Evolutionary conservation across 148 eudicot genomes (phyloP).

Genomic region (Vaccinium darrowii): DNA sequence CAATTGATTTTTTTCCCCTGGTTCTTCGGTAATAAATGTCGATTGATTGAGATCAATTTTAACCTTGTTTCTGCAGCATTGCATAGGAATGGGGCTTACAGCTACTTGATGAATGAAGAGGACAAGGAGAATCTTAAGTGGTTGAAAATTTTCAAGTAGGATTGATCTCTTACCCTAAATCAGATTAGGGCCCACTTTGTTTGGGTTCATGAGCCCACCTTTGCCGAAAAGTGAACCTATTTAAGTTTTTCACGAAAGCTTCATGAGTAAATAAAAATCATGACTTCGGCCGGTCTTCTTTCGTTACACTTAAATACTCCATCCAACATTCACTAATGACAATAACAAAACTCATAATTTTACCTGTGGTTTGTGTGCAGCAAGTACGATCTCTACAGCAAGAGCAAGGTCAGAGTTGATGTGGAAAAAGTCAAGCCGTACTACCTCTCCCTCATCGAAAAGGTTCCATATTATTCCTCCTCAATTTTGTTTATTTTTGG

Average conservation of each 20-base stretch:
- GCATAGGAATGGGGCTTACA: not conserved
- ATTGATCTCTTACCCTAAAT: not conserved
- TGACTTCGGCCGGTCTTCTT: too few species aligned
- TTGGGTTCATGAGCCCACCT: too few species aligned
- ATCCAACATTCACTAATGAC: too few species aligned
- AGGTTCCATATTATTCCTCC: not conserved
- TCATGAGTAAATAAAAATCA: too few species aligned
- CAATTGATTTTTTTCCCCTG: too few species aligned
- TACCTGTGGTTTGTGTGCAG: not conserved
- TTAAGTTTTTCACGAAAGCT: too few species aligned
- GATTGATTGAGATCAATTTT: too few species aligned
- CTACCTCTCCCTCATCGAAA: not conserved
- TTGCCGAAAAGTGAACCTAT: too few species aligned
- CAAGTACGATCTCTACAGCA: constrained; percentile 4
- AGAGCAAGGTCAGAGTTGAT: constrained; percentile 7
- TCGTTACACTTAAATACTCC: too few species aligned
- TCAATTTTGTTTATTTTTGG: not conserved
- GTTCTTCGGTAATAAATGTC: too few species aligned
- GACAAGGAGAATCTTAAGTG: not conserved
- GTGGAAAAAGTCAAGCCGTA: constrained; percentile 10
- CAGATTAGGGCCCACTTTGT: too few species aligned
- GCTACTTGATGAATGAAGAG: constrained; percentile 3
- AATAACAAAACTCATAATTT: too few species aligned
- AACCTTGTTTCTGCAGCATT: not conserved
- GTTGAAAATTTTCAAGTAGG: not conserved